Evolutionary conservation across 2,329 filamentous ascomycete species (phyloP).

Genomic region (Madurella mycetomatis): DNA sequence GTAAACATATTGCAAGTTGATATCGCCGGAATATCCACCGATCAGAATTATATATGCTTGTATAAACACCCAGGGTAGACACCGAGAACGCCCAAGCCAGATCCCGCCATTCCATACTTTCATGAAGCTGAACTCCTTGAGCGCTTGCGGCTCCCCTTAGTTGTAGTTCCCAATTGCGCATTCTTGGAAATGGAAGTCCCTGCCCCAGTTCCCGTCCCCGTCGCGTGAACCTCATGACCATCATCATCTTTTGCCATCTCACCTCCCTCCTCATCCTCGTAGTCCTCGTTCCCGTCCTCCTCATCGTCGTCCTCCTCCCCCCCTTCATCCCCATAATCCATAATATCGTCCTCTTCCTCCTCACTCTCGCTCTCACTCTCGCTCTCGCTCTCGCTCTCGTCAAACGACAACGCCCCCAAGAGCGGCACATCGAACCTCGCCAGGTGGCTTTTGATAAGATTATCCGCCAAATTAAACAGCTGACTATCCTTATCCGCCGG

Average conservation of each 20-base stretch:
- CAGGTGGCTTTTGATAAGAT: slow-evolving; percentile 46
- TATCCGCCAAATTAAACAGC: slow-evolving; percentile 42
- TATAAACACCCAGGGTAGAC: no score
- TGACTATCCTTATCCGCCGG: slow-evolving; percentile 40
- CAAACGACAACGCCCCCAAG: slow-evolving; percentile 42
- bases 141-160: slow-evolving; percentile 8
- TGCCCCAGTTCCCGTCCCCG: neutral
- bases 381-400: slow-evolving; percentile 39
- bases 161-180: slow-evolving; percentile 10
- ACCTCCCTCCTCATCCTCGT: slow-evolving; percentile 18
- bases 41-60: no score
- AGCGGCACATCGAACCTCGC: slow-evolving; percentile 43
- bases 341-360: slow-evolving; percentile 27
- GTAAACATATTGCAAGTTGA: no score
- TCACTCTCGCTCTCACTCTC: slow-evolving; percentile 35
- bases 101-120: neutral
- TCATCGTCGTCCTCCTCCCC: slow-evolving; percentile 26
- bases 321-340: slow-evolving; percentile 29
- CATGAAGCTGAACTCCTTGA: slow-evolving; percentile 14
- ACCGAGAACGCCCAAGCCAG: neutral
- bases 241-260: slow-evolving; percentile 8
- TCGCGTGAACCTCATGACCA: neutral
- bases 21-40: no score
- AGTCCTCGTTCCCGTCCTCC: slow-evolving; percentile 22
- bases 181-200: slow-evolving; percentile 4